Evolutionary conservation across 495 filamentous ascomycete species (phyloP), one percentile per base, ranked within the genome.

Genomic region (Paragyromitra xinjiangensis): DNA sequence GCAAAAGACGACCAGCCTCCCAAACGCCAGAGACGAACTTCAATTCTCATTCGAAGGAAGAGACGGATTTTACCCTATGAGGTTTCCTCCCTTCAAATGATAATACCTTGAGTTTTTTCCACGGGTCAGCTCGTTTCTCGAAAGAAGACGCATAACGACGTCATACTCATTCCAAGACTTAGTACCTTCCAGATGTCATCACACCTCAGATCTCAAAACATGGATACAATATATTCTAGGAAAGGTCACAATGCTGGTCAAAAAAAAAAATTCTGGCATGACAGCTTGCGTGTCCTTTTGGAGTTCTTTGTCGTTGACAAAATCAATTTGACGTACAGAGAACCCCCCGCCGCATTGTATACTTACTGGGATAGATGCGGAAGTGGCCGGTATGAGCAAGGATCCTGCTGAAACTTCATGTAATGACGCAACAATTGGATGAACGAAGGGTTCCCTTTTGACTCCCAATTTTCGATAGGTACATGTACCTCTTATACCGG

Each of bases 81-180:
- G 34, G n/a, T 37, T 39, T 22, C 26, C 42, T 40, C 53, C 51
- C 39, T 34, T 69, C 29, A 12, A 50, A 69, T 26, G 12, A 22
- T 6, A 62, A 53, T 45, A 72, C 56, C 65, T 63, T 51, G 34
- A 4, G 26, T 37, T n/a, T 39, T 39, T 48, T 51, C 55, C 55
- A 11, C 34, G 45, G 37, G 66, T 58, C 64, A 71, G 73, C 68
- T 64, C 12, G 42, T 72, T 72, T 26, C 59, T 53, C 48, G 62
- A 39, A 34, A 59, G 34, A 45, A 50, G 8, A 77, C 24, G 62
- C 34, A 67, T 67, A 73, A 55, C 74, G 69, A 77, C 74, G 74
- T 77, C 74, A 77, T 77, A 59, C 55, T 39, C 58, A 34, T 58
- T 29, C 61, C 59, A 44, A 24, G 16, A 29, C 56, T 37, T 59